These are phyloP conservation scores for Juglanconis juglandina DNA, from an alignment of 2,329 filamentous ascomycete species.

Conservation along the genomic window DNA sequence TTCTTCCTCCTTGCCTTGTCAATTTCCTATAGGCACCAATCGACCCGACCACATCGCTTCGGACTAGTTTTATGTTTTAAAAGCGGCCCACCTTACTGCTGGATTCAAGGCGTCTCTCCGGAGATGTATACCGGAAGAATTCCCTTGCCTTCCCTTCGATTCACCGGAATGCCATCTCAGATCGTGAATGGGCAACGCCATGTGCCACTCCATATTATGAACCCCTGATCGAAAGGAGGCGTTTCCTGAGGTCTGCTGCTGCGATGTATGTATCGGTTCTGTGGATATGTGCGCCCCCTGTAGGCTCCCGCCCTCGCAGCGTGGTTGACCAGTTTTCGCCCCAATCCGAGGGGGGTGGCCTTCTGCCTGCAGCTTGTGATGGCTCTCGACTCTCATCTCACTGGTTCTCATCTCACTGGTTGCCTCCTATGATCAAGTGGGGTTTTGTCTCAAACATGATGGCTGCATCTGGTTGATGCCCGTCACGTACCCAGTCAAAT, in stretches of 20 bases:
- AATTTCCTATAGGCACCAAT: neutral
- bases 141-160: neutral
- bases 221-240: neutral
- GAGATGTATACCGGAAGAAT: neutral
- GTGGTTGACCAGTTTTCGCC: neutral
- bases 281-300: neutral
- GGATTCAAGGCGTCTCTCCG: neutral
- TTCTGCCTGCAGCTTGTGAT: neutral
- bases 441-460: slow-evolving; percentile 3
- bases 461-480: neutral
- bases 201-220: neutral
- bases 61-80: neutral
- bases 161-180: neutral
- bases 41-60: neutral
- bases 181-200: neutral
- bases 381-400: neutral
- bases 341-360: neutral
- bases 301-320: neutral
- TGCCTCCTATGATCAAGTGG: neutral
- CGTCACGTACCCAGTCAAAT: neutral
- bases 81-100: neutral
- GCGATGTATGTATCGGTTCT: neutral
- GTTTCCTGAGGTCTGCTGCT: neutral
- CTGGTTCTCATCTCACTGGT: neutral
- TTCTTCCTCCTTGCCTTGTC: neutral